Conservation (phyloP, 371 early-diverging fungal species). For the Circinella minor region DNA sequence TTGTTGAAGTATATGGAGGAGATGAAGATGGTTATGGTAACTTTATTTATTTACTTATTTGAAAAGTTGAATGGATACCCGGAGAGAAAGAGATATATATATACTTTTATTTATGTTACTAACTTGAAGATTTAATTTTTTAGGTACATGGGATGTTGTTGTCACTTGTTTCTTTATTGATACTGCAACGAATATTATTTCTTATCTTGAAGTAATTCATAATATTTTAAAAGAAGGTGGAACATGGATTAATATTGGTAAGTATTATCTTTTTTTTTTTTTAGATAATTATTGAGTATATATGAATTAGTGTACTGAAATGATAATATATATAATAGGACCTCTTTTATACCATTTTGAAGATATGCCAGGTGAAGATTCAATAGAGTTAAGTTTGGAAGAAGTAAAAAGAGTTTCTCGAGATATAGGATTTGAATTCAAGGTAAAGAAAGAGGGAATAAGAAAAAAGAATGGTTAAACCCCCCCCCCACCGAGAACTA, state of each 20-base stretch:
- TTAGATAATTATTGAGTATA: no score
- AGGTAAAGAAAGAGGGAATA: slow-evolving; percentile 36
- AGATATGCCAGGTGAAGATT: slow-evolving; percentile 74
- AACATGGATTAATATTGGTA: slow-evolving; percentile 95
- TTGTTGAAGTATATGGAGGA: slow-evolving; percentile 83
- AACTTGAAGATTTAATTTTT: neutral
- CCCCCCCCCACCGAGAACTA: neutral
- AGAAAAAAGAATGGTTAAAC: neutral
- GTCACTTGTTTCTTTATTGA: slow-evolving; percentile 97
- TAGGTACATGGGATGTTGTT: slow-evolving; percentile 84
- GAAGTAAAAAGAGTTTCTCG: slow-evolving; percentile 73
- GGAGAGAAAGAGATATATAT: no score
- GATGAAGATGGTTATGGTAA: slow-evolving; percentile 56
- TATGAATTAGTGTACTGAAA: neutral
- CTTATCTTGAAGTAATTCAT: slow-evolving; percentile 85
- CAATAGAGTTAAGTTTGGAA: slow-evolving; percentile 87
- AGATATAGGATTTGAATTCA: slow-evolving; percentile 75
- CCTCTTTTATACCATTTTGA: slow-evolving; percentile 95
- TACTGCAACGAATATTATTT: slow-evolving; percentile 90
- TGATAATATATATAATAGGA: slow-evolving; percentile 46
- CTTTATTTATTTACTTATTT: no score
- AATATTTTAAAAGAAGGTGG: slow-evolving; percentile 79
- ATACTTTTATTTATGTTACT: neutral
- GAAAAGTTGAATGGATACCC: no score
- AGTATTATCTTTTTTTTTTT: slow-evolving; percentile 1